phyloP scores from a whole-genome alignment of 2,329 filamentous ascomycete species.

The Cladosporium sp. region DNA sequence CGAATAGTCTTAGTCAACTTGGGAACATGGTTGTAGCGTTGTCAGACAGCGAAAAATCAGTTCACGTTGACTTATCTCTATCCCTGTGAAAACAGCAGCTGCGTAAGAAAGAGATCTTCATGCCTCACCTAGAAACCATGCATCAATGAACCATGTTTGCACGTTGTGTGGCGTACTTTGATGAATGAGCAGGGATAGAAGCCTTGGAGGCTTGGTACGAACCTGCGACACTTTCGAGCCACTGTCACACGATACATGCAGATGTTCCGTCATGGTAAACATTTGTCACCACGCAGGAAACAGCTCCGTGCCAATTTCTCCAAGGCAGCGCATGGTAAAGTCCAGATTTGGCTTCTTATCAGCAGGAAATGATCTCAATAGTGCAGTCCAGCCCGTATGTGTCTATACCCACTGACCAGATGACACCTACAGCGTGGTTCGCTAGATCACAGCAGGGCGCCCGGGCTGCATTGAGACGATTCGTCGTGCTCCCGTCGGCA shows the following conservation, averaged over 20 bases:
- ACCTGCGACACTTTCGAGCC: not conserved
- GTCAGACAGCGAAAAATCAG: not conserved
- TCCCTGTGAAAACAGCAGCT: not conserved
- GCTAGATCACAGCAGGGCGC: not conserved
- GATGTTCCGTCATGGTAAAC: not conserved
- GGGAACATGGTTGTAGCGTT: constrained; percentile 38
- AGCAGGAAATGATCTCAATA: not conserved
- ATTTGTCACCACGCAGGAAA: not conserved
- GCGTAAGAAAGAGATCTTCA: not conserved
- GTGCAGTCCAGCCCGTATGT: not conserved
- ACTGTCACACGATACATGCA: not conserved
- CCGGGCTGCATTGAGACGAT: constrained; percentile 7
- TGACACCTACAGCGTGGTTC: not conserved
- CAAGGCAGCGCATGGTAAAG: not conserved
- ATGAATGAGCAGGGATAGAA: not conserved
- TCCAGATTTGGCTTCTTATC: not conserved
- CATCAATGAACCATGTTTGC: not conserved
- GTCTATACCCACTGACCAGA: not conserved
- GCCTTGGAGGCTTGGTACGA: no score
- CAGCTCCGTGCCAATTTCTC: not conserved
- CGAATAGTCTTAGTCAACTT: constrained; percentile 37
- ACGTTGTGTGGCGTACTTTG: not conserved
- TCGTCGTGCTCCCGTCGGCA: constrained; percentile 2
- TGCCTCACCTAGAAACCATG: not conserved
- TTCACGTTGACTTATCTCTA: not conserved